These are phyloP conservation scores for Isabelozyma heimii DNA, from an alignment of 805 yeast species.

Conservation along the genomic window DNA sequence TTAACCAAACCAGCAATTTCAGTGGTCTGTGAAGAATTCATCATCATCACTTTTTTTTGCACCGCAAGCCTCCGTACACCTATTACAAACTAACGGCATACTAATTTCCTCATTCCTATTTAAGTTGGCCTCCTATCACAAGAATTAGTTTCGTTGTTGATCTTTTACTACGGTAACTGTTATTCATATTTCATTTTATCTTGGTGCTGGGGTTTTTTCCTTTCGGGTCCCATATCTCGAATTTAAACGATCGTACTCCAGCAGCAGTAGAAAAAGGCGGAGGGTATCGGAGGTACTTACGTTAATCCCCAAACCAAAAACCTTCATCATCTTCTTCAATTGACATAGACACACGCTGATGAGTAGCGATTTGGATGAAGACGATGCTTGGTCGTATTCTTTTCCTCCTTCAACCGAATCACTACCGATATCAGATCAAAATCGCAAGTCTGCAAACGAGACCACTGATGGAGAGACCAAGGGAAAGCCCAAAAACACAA, in stretches of 20 bases:
- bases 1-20: no score
- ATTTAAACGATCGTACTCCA: background rate
- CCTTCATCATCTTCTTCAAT: background rate
- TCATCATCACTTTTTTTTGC: no score
- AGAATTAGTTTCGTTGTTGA: no score
- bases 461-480: background rate
- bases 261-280: background rate
- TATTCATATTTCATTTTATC: no score
- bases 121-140: no score
- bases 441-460: background rate
- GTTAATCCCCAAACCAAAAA: background rate
- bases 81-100: no score
- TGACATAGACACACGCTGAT: background rate
- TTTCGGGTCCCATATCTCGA: background rate
- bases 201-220: no score
- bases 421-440: constrained; percentile 12
- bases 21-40: no score
- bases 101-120: no score
- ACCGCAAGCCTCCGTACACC: no score
- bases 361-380: constrained; percentile 21
- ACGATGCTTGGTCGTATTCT: constrained; percentile 41
- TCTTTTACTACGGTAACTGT: no score
- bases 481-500: background rate
- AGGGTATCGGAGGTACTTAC: background rate
- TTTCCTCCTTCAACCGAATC: constrained; percentile 35